phyloP scores from a whole-genome alignment of 805 yeast species.

The Wickerhamiella nectarea region DNA sequence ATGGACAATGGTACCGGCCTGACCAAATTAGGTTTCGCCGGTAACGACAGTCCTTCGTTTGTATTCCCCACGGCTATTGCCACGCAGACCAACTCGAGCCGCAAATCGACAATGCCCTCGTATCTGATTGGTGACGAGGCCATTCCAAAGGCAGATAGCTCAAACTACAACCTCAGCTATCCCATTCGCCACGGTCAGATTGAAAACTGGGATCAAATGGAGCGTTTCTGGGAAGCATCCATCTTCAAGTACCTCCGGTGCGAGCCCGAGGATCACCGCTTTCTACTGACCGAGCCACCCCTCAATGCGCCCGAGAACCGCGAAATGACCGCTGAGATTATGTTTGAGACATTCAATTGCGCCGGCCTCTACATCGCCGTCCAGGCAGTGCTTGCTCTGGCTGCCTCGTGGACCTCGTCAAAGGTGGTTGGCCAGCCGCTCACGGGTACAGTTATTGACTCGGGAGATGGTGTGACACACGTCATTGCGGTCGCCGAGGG shows the following conservation, averaged over 20 bases:
- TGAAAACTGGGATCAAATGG: constrained; percentile 99
- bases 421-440: constrained; percentile 89
- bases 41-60: constrained; percentile 94
- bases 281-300: constrained; percentile 93
- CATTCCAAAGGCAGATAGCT: constrained; percentile 75
- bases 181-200: constrained; percentile 97
- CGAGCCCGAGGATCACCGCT: constrained; percentile 98
- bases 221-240: constrained; percentile 95
- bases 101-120: constrained; percentile 39
- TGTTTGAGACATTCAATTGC: constrained; percentile 97
- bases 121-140: constrained; percentile 96
- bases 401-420: constrained; percentile 97
- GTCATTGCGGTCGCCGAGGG: constrained; percentile 99
- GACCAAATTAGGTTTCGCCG: constrained; percentile 96
- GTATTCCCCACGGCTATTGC: constrained; percentile 95
- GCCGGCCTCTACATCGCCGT: constrained; percentile 98
- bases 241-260: constrained; percentile 92
- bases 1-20: constrained; percentile 84
- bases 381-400: constrained; percentile 95
- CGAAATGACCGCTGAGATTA: constrained; percentile 95
- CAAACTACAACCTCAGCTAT: constrained; percentile 72
- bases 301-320: constrained; percentile 99
- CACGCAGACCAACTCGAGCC: constrained; percentile 32
- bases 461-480: constrained; percentile 98
- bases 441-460: constrained; percentile 96